Evolutionary conservation across 768 basidiomycete genomes (phyloP), one percentile per base, ranked within the genome.

Genomic region (Suillus bovinus): DNA sequence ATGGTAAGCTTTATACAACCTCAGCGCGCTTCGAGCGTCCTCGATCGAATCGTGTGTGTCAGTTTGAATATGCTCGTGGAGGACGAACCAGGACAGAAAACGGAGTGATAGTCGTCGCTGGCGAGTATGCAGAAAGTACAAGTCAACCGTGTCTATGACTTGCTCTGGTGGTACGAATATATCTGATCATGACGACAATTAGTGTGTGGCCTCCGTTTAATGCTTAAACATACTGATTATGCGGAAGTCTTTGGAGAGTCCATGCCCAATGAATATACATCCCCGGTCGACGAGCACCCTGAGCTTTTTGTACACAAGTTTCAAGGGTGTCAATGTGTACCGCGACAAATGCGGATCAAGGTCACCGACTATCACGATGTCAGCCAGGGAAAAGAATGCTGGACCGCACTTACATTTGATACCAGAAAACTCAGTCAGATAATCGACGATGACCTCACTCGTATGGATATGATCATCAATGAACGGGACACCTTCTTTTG

Each of bases 391-490:
- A 9, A 14, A 41, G 16, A 59, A 57, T 33, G 17, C 13, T 33
- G 46, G 29, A 46, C 11, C 0, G 4, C 68, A 74, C 91, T 60
- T 70, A 96, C 96, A 91, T 79, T 88, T 87, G 56, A 99, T 96
- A 1, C 97, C 97, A 11, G 96, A 99, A 71, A 88, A 99, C 74
- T 98, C 96, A 0, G 97, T 99, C 67, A 99, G 76, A 72, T 98
- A 99, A 76, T 99, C 95, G 31, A 97, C 94, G 55, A 99, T 94
- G 7, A 86, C 83, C 70, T 98, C 96, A 67, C 93, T 96, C 2
- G 95, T 97, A 68, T 97, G 93, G 41, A 99, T 99, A 69, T 99
- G 92, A 69, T 99, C 97, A 68, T 99, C 97, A 67, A 99, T 97
- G 76, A 99, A 97, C 2, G 97, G 96, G 14, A 90, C 72, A 4